phyloP scores from a whole-genome alignment of 768 basidiomycete genomes.

The Sarcodon aspratus region DNA sequence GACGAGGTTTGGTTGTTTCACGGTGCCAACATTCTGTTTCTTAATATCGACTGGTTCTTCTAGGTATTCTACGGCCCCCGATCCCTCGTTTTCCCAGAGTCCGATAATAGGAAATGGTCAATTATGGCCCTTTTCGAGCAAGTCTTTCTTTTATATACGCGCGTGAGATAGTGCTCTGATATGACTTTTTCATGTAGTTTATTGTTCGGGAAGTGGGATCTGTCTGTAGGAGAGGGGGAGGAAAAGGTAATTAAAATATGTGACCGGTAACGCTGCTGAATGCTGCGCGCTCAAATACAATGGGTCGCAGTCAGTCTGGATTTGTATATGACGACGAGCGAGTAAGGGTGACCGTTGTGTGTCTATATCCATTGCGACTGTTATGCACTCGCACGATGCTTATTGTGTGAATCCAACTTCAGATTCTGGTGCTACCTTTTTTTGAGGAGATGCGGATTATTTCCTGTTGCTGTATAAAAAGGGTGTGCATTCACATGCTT shows the following conservation, averaged over 20 bases:
- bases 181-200: slow-evolving; percentile 19
- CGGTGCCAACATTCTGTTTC: not conserved
- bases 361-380: no score
- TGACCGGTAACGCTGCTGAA: no score
- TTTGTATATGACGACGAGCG: no score
- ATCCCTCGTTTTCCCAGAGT: slow-evolving; percentile 86
- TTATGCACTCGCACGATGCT: no score
- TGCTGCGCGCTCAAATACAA: no score
- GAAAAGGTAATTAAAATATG: not conserved
- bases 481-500: no score
- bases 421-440: no score
- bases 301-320: no score
- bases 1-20: slow-evolving; percentile 55
- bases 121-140: slow-evolving; percentile 89
- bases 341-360: no score
- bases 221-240: slow-evolving; percentile 2
- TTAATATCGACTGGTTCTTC: slow-evolving; percentile 1
- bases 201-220: slow-evolving; percentile 22
- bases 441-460: no score
- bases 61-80: slow-evolving; percentile 91
- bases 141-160: slow-evolving; percentile 19
- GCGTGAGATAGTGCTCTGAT: slow-evolving; percentile 2
- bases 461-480: no score
- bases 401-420: no score
- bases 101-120: slow-evolving; percentile 97